These are phyloP conservation scores for Isoetes engelmannii DNA, from an alignment of 83 land plant genomes.

Conservation along the genomic window DNA sequence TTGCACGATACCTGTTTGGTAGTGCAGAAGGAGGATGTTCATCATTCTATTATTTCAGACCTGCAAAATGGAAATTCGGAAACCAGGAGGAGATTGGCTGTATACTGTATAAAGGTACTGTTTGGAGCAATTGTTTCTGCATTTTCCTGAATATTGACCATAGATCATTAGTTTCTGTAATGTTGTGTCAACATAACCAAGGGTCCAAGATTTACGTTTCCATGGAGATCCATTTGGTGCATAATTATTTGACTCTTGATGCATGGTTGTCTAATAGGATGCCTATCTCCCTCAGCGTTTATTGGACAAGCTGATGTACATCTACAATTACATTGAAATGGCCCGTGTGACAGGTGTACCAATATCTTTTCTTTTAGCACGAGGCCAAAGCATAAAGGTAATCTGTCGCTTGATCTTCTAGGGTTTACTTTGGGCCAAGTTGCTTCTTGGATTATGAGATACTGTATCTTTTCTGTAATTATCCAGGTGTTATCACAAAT, in stretches of 20 bases:
- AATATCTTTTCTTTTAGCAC: slow-evolving; percentile 88
- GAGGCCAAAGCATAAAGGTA: slow-evolving; percentile 99
- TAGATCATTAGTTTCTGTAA: no score
- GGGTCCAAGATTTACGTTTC: background rate
- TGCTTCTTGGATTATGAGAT: background rate
- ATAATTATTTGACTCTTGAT: background rate
- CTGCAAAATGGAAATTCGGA: slow-evolving; percentile 95
- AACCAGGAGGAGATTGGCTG: slow-evolving; percentile 94
- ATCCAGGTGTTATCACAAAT: slow-evolving; percentile 92
- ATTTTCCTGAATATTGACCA: no score
- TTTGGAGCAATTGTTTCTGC: background rate
- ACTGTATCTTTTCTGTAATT: slow-evolving; percentile 2
- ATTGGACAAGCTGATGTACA: slow-evolving; percentile 87
- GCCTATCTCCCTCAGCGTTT: slow-evolving; percentile 95
- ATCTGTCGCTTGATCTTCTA: no score
- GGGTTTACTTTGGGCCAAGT: no score
- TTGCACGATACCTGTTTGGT: background rate
- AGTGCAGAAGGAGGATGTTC: slow-evolving; percentile 97
- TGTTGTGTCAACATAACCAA: no score
- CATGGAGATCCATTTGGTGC: background rate
- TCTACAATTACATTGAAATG: slow-evolving; percentile 98
- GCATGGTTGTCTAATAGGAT: slow-evolving; percentile 47
- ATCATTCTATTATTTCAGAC: slow-evolving; percentile 95
- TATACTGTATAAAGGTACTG: slow-evolving; percentile 85
- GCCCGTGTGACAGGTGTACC: slow-evolving; percentile 99